Base-by-base conservation (phyloP, 495 filamentous ascomycete species). In the Xylaria flabelliformis region DNA sequence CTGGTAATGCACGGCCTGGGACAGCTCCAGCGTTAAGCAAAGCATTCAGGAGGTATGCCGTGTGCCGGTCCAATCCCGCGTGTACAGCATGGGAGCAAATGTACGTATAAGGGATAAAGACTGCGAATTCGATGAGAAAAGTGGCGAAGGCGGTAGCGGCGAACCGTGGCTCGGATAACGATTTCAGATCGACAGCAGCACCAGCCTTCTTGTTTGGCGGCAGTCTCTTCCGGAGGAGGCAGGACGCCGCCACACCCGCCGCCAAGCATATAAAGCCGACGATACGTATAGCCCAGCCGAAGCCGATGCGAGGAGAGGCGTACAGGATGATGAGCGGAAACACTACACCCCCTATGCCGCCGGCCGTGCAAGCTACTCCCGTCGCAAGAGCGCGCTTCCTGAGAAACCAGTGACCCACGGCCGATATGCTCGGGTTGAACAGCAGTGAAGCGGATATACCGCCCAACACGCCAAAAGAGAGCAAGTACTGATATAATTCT, bases 1-100 rank as follows among this genome's bases (percentile, higher is more conserved):
- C 92, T 0, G 91, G 92, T 1, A 89, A 78, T 73, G 93, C 88
- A 17, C 92, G 91, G 8, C 93, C 93, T 56, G 93, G 87, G 13
- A 87, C 82, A 26, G 85, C 87, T 0, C 84, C 85, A 2, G 84
- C 83, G 73, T 90, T 90, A 69, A 91, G 81, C 64, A 90, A 83
- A n/a, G 88, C 80, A 4, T 90, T 77, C 15, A 90, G 79, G 72
- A 86, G 84, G 74, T 95, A 95, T 10, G 90, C 84, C 73, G 91
- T 88, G 1, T 84, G 82, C 4, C 83, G 74, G 77, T 84, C 80
- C 74, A 85, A 80, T 9, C 85, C 84, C 58, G 88, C 82, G 10
- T 80, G 78, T 1, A 82, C 81, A 5, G 46, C 69, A 10, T 64
- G 53, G 7, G 69, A 71, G 17, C 59, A 64, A 3, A 71, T 58